Percentiles rank a stretch among this genome's conserved stretches.
Conservation (phyloP, 2,329 filamentous ascomycete species). For the Alternaria sp. region DNA sequence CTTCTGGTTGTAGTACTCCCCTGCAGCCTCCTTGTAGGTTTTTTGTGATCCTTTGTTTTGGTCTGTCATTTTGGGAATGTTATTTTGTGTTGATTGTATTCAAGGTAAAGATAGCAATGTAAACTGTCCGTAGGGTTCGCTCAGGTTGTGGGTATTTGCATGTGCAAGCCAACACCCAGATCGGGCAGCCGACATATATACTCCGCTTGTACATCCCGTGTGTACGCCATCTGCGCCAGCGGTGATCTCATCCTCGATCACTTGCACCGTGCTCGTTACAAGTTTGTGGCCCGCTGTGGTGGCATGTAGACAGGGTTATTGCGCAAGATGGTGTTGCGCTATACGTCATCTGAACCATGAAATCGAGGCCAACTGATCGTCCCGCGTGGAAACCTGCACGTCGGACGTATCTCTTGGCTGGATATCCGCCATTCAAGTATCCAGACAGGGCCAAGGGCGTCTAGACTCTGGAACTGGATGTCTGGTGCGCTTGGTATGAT, state of each 20-base stretch:
- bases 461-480: background rate
- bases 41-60: constrained; percentile 22
- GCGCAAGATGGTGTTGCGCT: constrained; percentile 11
- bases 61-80: constrained; percentile 9
- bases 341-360: constrained; percentile 25
- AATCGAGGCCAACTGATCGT: constrained; percentile 24
- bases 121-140: background rate
- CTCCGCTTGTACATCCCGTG: constrained; percentile 1
- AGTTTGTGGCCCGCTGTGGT: constrained; percentile 22
- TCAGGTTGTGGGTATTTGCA: background rate
- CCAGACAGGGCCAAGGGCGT: background rate
- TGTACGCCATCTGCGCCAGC: constrained; percentile 12
- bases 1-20: constrained; percentile 72
- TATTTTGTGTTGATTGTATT: background rate
- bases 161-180: background rate
- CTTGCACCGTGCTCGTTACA: constrained; percentile 11
- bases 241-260: constrained; percentile 31
- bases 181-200: constrained; percentile 14
- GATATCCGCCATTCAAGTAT: background rate
- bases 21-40: constrained; percentile 43
- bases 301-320: constrained; percentile 20
- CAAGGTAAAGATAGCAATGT: background rate
- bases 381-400: constrained; percentile 23
- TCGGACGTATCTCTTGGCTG: constrained; percentile 5
- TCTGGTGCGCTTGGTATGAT: background rate